Conservation (phyloP, 2,329 filamentous ascomycete genomes). For the Paecilomyces sp. region DNA sequence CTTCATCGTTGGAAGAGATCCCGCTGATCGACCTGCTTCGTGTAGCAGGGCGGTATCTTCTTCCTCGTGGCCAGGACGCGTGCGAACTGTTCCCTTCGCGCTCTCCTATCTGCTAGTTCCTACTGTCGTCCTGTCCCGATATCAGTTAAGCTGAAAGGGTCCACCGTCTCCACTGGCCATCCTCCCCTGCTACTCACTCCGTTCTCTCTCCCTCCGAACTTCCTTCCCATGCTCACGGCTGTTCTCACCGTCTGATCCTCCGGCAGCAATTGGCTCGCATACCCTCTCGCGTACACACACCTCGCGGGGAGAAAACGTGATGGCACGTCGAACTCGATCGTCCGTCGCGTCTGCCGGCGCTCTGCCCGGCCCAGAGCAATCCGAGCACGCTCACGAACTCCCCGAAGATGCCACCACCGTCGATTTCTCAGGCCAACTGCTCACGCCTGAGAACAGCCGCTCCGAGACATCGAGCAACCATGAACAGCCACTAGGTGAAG, state of each 20-base stretch:
- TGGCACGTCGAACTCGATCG: slow-evolving; percentile 21
- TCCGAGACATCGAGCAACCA: slow-evolving; percentile 37
- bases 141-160: neutral
- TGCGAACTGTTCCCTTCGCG: neutral
- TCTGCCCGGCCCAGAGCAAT: slow-evolving; percentile 16
- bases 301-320: slow-evolving; percentile 5
- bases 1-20: neutral
- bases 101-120: neutral
- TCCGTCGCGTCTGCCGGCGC: slow-evolving; percentile 23
- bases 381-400: slow-evolving; percentile 15
- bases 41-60: neutral
- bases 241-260: slow-evolving; percentile 8
- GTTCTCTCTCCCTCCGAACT: neutral
- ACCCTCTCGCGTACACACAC: neutral
- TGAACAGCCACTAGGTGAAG: slow-evolving; percentile 23
- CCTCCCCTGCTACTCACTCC: neutral
- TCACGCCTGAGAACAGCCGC: slow-evolving; percentile 36
- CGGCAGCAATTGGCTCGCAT: slow-evolving; percentile 3
- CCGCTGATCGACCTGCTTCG: neutral
- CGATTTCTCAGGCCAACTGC: slow-evolving; percentile 31
- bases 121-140: neutral
- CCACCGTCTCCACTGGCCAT: neutral
- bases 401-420: slow-evolving; percentile 24
- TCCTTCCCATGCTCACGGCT: slow-evolving; percentile 7
- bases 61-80: neutral